phyloP scores from a whole-genome alignment of 106 monocot species.

The Dactylorhiza incarnata region DNA sequence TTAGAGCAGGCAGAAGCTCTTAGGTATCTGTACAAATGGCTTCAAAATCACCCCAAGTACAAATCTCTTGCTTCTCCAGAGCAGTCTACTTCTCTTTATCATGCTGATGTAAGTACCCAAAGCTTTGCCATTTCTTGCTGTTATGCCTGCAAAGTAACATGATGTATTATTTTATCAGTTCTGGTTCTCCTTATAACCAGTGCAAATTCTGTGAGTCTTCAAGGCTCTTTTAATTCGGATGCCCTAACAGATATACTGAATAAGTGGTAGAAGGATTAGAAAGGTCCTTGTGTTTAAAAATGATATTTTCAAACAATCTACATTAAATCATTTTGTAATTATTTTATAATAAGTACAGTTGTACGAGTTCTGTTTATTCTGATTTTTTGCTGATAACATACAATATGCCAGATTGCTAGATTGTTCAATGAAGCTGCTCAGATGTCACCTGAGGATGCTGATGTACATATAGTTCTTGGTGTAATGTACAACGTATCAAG shows the following conservation, averaged over 20 bases:
- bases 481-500: constrained; percentile 91
- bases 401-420: constrained; percentile 61
- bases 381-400: not conserved
- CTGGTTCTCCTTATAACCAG: not conserved
- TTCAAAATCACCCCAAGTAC: constrained; percentile 96
- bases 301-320: not conserved
- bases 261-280: not conserved
- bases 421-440: constrained; percentile 89
- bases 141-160: not conserved
- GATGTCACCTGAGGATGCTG: constrained; percentile 93
- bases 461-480: constrained; percentile 94
- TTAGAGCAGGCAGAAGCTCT: constrained; percentile 88
- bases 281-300: not conserved
- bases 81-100: constrained; percentile 48
- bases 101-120: constrained; percentile 74
- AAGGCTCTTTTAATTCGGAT: not conserved
- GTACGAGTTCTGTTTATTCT: not conserved
- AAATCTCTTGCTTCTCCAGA: constrained; percentile 50
- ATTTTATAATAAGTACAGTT: not conserved
- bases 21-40: constrained; percentile 81
- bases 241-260: not conserved
- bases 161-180: not conserved
- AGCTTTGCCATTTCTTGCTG: not conserved
- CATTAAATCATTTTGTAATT: not conserved
- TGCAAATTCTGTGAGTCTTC: not conserved